These are phyloP conservation scores for Castanea crenata DNA, from an alignment of 306 rosid species.

Conservation along the genomic window DNA sequence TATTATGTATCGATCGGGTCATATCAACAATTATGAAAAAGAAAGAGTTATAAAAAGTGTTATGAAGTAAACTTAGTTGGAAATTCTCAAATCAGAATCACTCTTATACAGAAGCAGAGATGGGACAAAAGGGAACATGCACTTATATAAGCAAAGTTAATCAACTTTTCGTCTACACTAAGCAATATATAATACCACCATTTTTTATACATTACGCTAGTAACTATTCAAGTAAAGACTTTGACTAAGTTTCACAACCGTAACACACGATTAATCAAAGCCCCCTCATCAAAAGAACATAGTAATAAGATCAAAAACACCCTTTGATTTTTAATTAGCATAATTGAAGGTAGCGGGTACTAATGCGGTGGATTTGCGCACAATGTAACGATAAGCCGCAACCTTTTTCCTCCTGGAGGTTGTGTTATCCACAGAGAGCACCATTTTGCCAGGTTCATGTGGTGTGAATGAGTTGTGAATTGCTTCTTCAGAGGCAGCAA, in stretches of 20 bases:
- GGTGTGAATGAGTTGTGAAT: conserved; percentile 77
- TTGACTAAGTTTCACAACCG: conserved; percentile 29
- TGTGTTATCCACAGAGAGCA: conserved; percentile 83
- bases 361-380: conserved; percentile 46
- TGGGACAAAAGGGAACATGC: conserved; percentile 15
- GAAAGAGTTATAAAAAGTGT: no score
- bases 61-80: no score
- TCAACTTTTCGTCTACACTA: conserved; percentile 38
- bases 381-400: conserved; percentile 83
- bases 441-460: conserved; percentile 66
- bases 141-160: conserved; percentile 32
- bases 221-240: conserved; percentile 16
- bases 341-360: conserved; percentile 10
- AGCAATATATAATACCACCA: conserved; percentile 20
- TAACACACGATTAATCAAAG: background rate
- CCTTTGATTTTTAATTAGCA: conserved; percentile 3
- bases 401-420: conserved; percentile 75
- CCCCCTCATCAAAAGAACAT: conserved; percentile 3
- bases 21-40: no score
- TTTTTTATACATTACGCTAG: conserved; percentile 39
- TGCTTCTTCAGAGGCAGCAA: conserved; percentile 66
- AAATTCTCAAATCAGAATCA: background rate
- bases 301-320: conserved; percentile 10
- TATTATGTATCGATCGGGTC: no score
- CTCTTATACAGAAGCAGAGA: conserved; percentile 7